Conservation (phyloP, 495 filamentous ascomycete species). For the Aspergillus incahuasiensis region DNA sequence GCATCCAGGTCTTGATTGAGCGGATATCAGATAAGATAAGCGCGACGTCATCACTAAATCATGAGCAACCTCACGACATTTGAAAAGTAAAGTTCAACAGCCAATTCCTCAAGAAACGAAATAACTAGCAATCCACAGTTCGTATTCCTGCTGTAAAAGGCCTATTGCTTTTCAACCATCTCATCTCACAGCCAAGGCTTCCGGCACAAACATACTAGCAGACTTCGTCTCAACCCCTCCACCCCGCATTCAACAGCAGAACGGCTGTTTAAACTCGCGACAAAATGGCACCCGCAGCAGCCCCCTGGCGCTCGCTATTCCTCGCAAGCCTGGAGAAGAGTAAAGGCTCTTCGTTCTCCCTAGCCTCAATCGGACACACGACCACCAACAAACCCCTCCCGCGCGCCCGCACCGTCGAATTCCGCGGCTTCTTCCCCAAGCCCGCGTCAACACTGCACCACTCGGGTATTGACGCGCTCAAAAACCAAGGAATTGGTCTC, state of each 20-base stretch:
- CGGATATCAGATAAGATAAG: conserved; percentile 19
- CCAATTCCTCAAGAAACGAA: too few relatives aligned
- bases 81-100: background rate
- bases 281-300: conserved; percentile 24
- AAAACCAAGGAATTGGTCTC: conserved; percentile 41
- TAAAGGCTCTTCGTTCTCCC: conserved; percentile 68
- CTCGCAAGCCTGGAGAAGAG: conserved; percentile 58
- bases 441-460: conserved; percentile 45
- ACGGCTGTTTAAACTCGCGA: background rate
- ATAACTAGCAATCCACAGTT: too few relatives aligned
- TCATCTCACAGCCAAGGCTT: too few relatives aligned
- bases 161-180: too few relatives aligned
- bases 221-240: background rate
- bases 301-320: conserved; percentile 68
- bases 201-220: background rate
- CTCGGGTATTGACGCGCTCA: conserved; percentile 53
- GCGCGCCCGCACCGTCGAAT: conserved; percentile 62
- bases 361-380: conserved; percentile 57
- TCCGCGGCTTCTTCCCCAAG: conserved; percentile 75
- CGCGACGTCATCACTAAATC: conserved; percentile 13
- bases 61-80: background rate
- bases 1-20: too few relatives aligned
- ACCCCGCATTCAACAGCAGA: background rate
- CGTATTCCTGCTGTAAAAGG: too few relatives aligned
- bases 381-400: conserved; percentile 40